Conservation (phyloP, 495 filamentous ascomycete species). For the Cairneyella variabilis region DNA sequence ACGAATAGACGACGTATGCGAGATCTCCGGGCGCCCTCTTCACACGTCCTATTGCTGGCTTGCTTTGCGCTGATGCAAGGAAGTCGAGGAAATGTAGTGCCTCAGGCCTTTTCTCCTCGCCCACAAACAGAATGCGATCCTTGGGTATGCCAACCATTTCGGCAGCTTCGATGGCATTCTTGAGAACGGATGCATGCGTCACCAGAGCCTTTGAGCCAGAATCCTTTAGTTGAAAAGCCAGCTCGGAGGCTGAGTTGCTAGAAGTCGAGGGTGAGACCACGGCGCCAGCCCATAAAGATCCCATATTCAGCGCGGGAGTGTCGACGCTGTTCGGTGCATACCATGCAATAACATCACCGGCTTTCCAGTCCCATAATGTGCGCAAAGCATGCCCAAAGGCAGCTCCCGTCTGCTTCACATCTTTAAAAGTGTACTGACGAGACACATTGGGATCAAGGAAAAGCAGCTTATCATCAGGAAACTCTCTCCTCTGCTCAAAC, state of each 20-base stretch:
- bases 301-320: slow-evolving; percentile 64
- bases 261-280: slow-evolving; percentile 78
- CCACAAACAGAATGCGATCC: slow-evolving; percentile 69
- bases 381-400: slow-evolving; percentile 78
- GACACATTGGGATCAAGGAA: slow-evolving; percentile 69
- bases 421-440: slow-evolving; percentile 65
- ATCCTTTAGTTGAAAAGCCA: slow-evolving; percentile 73
- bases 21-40: slow-evolving; percentile 43
- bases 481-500: slow-evolving; percentile 65
- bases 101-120: slow-evolving; percentile 58
- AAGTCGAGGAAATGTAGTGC: slow-evolving; percentile 73
- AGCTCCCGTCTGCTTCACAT: slow-evolving; percentile 59
- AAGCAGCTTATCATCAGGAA: slow-evolving; percentile 65
- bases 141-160: slow-evolving; percentile 58
- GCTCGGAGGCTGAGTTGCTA: slow-evolving; percentile 69
- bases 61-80: slow-evolving; percentile 31
- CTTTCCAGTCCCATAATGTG: slow-evolving; percentile 70
- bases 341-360: slow-evolving; percentile 69
- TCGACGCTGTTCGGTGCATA: slow-evolving; percentile 72
- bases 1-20: slow-evolving; percentile 72
- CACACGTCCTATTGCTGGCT: neutral
- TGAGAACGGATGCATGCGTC: slow-evolving; percentile 57
- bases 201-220: slow-evolving; percentile 62
- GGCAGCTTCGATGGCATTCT: slow-evolving; percentile 62
- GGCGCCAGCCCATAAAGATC: slow-evolving; percentile 77